A percentile compares a stretch with the other conserved stretches of the same genome.
Evolutionary conservation across 331 rosid species (phyloP).

Genomic region (Quercus phellos): DNA sequence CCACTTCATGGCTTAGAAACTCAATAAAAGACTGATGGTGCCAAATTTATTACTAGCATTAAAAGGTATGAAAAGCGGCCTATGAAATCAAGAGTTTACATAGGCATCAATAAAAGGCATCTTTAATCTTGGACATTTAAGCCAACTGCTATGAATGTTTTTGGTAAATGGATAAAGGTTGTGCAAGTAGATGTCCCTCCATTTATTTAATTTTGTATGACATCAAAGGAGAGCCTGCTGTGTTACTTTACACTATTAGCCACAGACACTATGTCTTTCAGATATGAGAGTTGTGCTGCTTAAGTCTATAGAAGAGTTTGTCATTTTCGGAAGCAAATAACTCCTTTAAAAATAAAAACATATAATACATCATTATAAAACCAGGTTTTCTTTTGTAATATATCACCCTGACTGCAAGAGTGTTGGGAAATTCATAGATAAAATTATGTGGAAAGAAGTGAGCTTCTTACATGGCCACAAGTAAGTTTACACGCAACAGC

Average conservation of each 20-base stretch:
- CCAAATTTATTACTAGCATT: background rate
- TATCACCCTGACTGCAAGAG: background rate
- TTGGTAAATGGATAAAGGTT: background rate
- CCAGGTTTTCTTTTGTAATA: background rate
- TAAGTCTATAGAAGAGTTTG: background rate
- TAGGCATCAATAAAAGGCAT: background rate
- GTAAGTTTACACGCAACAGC: conserved; percentile 37
- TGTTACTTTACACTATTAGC: background rate
- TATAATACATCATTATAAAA: background rate
- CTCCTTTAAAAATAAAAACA: too few relatives aligned
- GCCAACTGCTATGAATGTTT: background rate
- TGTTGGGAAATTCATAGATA: background rate
- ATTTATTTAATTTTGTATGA: background rate
- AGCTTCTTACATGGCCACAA: conserved; percentile 31
- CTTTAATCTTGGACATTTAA: background rate
- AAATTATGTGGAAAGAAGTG: background rate
- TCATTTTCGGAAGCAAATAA: too few relatives aligned
- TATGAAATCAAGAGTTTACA: background rate
- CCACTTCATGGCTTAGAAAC: background rate
- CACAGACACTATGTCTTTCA: background rate
- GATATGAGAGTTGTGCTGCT: background rate
- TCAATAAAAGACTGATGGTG: background rate
- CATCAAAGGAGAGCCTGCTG: background rate
- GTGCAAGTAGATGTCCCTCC: background rate
- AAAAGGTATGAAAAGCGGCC: background rate